These are phyloP conservation scores for Neurospora crassa DNA, from an alignment of 2,329 filamentous ascomycete species.

Conservation along the genomic window DNA sequence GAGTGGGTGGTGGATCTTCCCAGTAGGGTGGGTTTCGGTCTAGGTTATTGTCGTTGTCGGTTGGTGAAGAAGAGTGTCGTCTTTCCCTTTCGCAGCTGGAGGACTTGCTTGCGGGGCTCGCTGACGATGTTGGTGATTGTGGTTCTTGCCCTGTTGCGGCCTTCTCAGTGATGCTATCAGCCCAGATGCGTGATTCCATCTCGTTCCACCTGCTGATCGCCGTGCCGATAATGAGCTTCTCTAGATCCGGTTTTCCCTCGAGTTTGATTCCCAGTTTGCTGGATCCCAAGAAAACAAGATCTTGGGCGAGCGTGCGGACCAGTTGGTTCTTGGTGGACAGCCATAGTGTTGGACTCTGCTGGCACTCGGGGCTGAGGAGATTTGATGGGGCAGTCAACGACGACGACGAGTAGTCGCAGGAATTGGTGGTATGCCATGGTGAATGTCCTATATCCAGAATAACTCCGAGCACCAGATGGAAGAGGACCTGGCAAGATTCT, in stretches of 20 bases:
- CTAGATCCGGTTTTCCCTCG: conserved; percentile 19
- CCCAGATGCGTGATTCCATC: conserved; percentile 21
- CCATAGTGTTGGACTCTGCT: conserved; percentile 24
- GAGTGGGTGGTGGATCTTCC: neutral
- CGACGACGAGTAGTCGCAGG: neutral
- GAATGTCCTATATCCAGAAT: conserved; percentile 22
- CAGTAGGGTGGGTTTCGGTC: neutral
- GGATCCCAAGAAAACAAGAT: conserved; percentile 22
- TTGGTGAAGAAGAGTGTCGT: neutral
- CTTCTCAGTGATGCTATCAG: conserved; percentile 3
- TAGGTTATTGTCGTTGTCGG: neutral
- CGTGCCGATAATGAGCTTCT: conserved; percentile 22
- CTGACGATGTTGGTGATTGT: neutral
- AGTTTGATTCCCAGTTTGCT: conserved; percentile 22
- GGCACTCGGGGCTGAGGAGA: conserved; percentile 18
- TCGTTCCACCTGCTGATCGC: conserved; percentile 22
- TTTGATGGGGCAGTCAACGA: conserved; percentile 13
- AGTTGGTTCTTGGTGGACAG: conserved; percentile 24
- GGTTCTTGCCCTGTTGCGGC: neutral
- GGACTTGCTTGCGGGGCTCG: neutral
- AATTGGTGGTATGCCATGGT: conserved; percentile 6
- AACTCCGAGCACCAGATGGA: conserved; percentile 21
- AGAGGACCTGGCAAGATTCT: conserved; percentile 19
- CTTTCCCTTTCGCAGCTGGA: neutral
- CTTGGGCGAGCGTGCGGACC: conserved; percentile 24